Conservation (phyloP, 2,329 filamentous ascomycete species). For the Sporothrix inflata region DNA sequence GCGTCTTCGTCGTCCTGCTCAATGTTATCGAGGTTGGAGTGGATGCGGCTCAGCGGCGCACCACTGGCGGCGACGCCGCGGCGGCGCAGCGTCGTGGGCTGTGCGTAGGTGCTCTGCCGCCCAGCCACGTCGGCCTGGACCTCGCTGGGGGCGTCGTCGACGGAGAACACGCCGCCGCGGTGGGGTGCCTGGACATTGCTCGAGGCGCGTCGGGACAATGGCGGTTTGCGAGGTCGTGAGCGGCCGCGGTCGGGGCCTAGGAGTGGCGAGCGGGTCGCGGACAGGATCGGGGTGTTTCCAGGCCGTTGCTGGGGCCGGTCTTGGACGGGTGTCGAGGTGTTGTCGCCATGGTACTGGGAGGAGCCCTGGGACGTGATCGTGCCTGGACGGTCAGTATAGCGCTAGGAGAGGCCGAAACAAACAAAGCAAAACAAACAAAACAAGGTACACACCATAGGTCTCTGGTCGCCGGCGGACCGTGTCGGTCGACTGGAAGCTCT, state of each 20-base stretch:
- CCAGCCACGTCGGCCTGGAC: constrained; percentile 68
- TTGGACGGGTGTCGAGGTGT: constrained; percentile 36
- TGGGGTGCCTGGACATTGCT: constrained; percentile 73
- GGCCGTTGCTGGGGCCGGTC: constrained; percentile 47
- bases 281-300: constrained; percentile 37
- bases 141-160: constrained; percentile 83
- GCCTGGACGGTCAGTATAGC: constrained; percentile 14
- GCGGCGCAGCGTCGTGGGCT: constrained; percentile 33
- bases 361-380: constrained; percentile 28
- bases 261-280: constrained; percentile 50
- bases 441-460: constrained; percentile 55
- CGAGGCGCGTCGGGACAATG: constrained; percentile 72
- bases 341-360: constrained; percentile 29
- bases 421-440: background rate
- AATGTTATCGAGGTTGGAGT: constrained; percentile 38
- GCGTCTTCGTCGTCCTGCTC: constrained; percentile 36
- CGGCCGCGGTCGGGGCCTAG: constrained; percentile 54
- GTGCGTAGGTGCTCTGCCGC: constrained; percentile 46
- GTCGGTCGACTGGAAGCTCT: constrained; percentile 62
- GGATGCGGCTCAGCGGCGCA: constrained; percentile 37
- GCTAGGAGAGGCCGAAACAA: background rate
- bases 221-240: constrained; percentile 68
- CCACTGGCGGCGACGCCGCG: background rate
- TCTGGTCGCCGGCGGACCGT: constrained; percentile 63
- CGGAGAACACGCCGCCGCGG: constrained; percentile 84